phyloP scores from a whole-genome alignment of 345 rosid species.

The Lepidium didymum region DNA sequence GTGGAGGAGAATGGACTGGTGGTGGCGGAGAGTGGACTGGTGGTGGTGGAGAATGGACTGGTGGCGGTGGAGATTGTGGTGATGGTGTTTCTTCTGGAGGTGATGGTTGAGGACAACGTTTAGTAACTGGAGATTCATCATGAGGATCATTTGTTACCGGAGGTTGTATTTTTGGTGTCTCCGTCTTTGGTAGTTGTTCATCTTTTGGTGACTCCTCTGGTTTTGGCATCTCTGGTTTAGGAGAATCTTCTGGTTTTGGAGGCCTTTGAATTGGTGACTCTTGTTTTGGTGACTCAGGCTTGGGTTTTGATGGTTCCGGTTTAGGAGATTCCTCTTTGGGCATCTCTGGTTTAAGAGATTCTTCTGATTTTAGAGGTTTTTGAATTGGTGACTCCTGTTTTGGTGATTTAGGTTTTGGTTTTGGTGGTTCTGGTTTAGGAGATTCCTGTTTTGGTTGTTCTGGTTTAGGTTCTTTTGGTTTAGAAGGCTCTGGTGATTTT shows the following conservation, averaged over 20 bases:
- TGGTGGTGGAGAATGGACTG: constrained; percentile 12
- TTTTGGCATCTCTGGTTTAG: background rate
- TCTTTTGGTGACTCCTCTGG: constrained; percentile 5
- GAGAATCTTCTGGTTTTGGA: background rate
- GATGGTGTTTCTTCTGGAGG: constrained; percentile 11
- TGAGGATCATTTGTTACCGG: constrained; percentile 22
- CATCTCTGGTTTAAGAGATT: background rate
- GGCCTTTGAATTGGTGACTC: constrained; percentile 1
- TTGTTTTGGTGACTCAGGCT: constrained; percentile 12
- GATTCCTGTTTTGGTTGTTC: background rate
- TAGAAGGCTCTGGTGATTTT: constrained; percentile 21
- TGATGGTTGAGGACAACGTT: constrained; percentile 26
- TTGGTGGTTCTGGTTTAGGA: background rate
- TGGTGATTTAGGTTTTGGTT: constrained; percentile 2
- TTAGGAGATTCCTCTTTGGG: background rate
- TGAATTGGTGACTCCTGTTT: constrained; percentile 16
- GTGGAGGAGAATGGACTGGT: constrained; percentile 1
- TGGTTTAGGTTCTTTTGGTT: background rate
- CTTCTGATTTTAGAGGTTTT: background rate
- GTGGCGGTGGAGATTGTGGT: constrained; percentile 18
- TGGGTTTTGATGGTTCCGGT: background rate
- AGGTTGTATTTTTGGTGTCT: constrained; percentile 16
- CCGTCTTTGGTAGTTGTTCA: constrained; percentile 18
- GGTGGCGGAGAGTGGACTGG: constrained; percentile 14
- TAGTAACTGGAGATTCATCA: constrained; percentile 13